Percentiles rank a stretch among this genome's conserved stretches.
Evolutionary conservation across 2,329 filamentous ascomycete genomes (phyloP).

Genomic region (Alternaria brassicicola): DNA sequence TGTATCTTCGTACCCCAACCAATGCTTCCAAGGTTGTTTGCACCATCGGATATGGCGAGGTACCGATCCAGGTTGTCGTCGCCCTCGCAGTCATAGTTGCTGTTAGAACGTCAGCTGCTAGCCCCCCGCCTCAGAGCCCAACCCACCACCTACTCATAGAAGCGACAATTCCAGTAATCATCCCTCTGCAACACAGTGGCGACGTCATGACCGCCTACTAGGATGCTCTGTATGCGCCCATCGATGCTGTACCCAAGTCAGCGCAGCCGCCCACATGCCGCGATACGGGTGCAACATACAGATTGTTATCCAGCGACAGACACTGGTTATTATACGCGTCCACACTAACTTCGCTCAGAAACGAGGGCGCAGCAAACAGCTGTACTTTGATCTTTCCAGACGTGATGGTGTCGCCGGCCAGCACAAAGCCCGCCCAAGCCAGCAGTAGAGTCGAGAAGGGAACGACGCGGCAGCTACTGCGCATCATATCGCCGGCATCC

Average conservation of each 20-base stretch:
- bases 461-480: constrained; percentile 8
- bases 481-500: constrained; percentile 18
- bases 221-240: constrained; percentile 38
- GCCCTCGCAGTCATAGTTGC: constrained; percentile 41
- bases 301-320: constrained; percentile 41
- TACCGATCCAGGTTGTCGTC: constrained; percentile 24
- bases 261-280: background rate
- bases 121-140: background rate
- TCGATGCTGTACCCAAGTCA: constrained; percentile 35
- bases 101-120: constrained; percentile 10
- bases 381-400: constrained; percentile 42
- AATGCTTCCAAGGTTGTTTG: constrained; percentile 41
- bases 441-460: constrained; percentile 6
- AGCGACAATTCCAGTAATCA: constrained; percentile 44
- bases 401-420: constrained; percentile 29
- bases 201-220: constrained; percentile 42
- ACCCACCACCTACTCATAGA: constrained; percentile 40
- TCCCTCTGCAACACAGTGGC: constrained; percentile 28
- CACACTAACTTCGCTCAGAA: constrained; percentile 39
- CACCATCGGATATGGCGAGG: constrained; percentile 36
- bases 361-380: constrained; percentile 42
- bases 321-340: constrained; percentile 41
- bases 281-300: constrained; percentile 25
- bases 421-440: constrained; percentile 6
- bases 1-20: constrained; percentile 40